A percentile compares a stretch with the other conserved stretches of the same genome.
Conservation (phyloP, 2,329 filamentous ascomycete species). For the Penicillium crustosum region DNA sequence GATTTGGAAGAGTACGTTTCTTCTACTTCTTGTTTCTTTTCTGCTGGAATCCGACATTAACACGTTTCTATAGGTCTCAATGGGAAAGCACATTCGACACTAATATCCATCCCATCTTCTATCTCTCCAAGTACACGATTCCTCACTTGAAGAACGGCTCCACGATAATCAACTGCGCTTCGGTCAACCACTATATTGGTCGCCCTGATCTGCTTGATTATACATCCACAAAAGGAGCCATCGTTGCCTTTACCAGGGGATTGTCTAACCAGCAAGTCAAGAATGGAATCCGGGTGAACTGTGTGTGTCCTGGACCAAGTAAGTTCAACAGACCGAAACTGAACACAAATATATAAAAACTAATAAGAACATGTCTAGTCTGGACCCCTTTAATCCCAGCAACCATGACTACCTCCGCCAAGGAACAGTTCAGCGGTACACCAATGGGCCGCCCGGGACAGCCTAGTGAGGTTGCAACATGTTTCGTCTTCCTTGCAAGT, state of each 20-base stretch:
- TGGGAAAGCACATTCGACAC: conserved; percentile 77
- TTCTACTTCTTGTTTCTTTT: background rate
- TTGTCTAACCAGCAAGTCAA: conserved; percentile 71
- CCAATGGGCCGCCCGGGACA: conserved; percentile 78
- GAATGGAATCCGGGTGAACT: conserved; percentile 73
- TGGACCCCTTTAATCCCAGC: conserved; percentile 74
- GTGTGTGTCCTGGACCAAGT: conserved; percentile 71
- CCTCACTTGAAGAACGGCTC: conserved; percentile 72
- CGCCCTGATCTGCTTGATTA: conserved; percentile 79
- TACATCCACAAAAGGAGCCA: conserved; percentile 71
- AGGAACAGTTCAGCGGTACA: conserved; percentile 66
- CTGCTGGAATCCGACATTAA: background rate
- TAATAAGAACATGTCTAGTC: conserved; percentile 40
- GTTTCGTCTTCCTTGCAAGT: conserved; percentile 76
- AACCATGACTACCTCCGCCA: conserved; percentile 68
- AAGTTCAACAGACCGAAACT: conserved; percentile 8
- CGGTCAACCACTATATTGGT: conserved; percentile 79
- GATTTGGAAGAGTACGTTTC: conserved; percentile 62
- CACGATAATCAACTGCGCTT: conserved; percentile 81
- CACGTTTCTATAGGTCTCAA: conserved; percentile 57
- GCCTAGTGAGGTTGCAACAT: conserved; percentile 77
- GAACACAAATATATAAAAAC: no score
- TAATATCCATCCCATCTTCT: conserved; percentile 81
- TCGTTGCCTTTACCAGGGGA: conserved; percentile 74
- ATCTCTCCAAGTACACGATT: conserved; percentile 72